A percentile compares a stretch with the other conserved stretches of the same genome.
These are phyloP conservation scores for Podaxis pistillaris DNA, from an alignment of 768 basidiomycete genomes.

Conservation along the genomic window DNA sequence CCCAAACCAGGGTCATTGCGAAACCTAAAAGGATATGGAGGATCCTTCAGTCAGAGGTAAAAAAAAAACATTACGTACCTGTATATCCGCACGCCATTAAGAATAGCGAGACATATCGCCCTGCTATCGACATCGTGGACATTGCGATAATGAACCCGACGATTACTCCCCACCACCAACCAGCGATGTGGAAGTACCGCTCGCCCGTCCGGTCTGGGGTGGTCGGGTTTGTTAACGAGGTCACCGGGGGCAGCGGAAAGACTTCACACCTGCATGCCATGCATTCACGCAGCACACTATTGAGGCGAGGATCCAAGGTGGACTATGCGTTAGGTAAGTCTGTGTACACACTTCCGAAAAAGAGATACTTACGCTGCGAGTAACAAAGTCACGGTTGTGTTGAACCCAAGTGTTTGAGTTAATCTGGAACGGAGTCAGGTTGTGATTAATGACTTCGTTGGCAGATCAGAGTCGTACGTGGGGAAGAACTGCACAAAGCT, in stretches of 20 bases:
- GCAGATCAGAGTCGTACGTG: constrained; percentile 26
- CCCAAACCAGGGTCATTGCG: constrained; percentile 52
- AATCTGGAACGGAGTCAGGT: constrained; percentile 29
- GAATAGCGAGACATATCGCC: constrained; percentile 57
- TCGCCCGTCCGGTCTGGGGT: constrained; percentile 50
- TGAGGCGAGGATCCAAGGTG: constrained; percentile 57
- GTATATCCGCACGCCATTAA: constrained; percentile 50
- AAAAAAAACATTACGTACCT: background rate
- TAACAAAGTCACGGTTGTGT: constrained; percentile 50
- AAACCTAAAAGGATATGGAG: constrained; percentile 28
- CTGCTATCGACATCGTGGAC: constrained; percentile 43
- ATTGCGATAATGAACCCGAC: constrained; percentile 57
- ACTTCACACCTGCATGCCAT: constrained; percentile 41
- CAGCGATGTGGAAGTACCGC: constrained; percentile 54
- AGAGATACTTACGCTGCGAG: constrained; percentile 46
- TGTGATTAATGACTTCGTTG: background rate
- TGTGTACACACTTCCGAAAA: background rate
- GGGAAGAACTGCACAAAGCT: constrained; percentile 60
- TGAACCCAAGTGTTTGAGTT: constrained; percentile 55
- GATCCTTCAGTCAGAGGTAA: background rate
- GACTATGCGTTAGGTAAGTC: constrained; percentile 30
- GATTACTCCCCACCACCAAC: constrained; percentile 56
- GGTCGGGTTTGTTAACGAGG: background rate
- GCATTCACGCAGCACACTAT: constrained; percentile 46
- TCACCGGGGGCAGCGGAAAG: background rate